Base-by-base conservation (phyloP, 2,329 filamentous ascomycete genomes). In the Gliomastix tumulicola region DNA sequence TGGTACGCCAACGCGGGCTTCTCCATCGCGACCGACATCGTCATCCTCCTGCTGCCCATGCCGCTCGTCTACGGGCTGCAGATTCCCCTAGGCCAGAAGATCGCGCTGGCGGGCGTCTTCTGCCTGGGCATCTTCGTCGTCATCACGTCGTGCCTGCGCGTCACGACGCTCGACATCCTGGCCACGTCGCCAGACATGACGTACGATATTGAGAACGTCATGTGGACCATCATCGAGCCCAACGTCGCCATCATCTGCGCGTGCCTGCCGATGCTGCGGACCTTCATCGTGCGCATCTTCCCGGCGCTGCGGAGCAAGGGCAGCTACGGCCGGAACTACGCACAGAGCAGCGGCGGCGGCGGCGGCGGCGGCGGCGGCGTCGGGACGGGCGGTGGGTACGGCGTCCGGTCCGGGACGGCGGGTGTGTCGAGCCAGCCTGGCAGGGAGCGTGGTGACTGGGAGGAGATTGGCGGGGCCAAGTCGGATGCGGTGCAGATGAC, bases 1-100 rank as follows among this genome's bases (percentile, higher is more conserved):
- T 72, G 67, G 67, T 64, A 66, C 39, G 59, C 64, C 32, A 70
- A 71, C 43, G 66, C 60, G 3, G 55, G 58, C 3, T 61, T 65
- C 43, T 69, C 65, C 39, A 64, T 70, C 30, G 40, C 57, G 9
- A 63, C 62, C n/a, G 66, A 71, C 36, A 36, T 69, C 7, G 45
- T 65, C 30, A 62, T 72, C 23, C 49, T 71, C 17, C 38, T 59
- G 15, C 49, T 72, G 25, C 68, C 68, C 16, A 54, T 71, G 31
- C 55, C 57, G 8, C 60, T 62, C n/a, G 56, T 72, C 3, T 63
- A 62, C 46, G 49, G 54, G 30, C 54, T 69, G 12, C 60, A 68
- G 38, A 55, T 70, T 31, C 57, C 56, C 7, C 44, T 39, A 6
- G 45, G 44, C 3, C 56, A 62, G 21, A 68, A 63, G 41, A 41